phyloP scores from a whole-genome alignment of 768 basidiomycete species.

The Trametes meyenii region DNA sequence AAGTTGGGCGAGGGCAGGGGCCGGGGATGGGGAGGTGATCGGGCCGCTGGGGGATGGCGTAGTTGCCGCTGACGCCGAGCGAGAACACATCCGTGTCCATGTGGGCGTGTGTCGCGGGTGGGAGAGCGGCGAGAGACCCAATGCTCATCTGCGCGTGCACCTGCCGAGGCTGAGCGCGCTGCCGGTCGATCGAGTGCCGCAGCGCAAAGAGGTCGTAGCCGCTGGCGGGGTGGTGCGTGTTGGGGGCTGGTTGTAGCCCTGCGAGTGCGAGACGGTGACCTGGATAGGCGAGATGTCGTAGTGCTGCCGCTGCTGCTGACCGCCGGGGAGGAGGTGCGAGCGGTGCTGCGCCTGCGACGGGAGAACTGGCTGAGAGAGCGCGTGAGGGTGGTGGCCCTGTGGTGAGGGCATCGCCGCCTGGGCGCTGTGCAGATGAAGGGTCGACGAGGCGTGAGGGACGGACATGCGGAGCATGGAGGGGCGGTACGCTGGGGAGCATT shows the following conservation, averaged over 20 bases:
- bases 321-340: not conserved
- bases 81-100: conserved; percentile 1
- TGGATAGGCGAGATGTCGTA: conserved; percentile 19
- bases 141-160: conserved; percentile 21
- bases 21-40: conserved; percentile 27
- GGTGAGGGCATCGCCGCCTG: conserved; percentile 11
- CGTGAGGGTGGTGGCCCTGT: conserved; percentile 4
- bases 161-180: conserved; percentile 14
- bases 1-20: conserved; percentile 33
- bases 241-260: conserved; percentile 10
- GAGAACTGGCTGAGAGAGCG: conserved; percentile 19
- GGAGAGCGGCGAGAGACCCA: not conserved
- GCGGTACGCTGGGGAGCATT: conserved; percentile 5
- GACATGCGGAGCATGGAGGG: conserved; percentile 20
- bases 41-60: conserved; percentile 27
- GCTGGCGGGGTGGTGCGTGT: not conserved
- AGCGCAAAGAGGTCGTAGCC: conserved; percentile 19
- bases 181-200: conserved; percentile 21
- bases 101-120: not conserved
- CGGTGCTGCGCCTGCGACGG: conserved; percentile 15
- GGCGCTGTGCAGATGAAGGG: not conserved
- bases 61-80: conserved; percentile 4
- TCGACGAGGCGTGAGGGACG: not conserved
- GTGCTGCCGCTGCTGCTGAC: conserved; percentile 1
- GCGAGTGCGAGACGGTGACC: conserved; percentile 10